Evolutionary conservation across 129 eudicot species (phyloP), one percentile per base, ranked within the genome.

Genomic region (Mikania micrantha): DNA sequence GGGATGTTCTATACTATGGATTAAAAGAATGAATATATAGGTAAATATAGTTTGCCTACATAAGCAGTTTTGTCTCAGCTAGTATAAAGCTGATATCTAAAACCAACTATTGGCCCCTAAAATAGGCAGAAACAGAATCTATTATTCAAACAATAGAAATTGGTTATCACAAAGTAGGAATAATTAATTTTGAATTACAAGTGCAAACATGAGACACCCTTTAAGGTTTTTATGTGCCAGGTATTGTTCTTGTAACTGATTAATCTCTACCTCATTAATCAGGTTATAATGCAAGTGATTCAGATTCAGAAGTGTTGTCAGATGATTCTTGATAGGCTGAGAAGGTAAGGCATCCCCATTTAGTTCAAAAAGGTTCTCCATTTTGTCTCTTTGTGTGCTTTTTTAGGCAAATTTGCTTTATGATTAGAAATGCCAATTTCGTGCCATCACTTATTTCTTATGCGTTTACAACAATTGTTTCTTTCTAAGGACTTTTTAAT

Each of bases 251-350:
- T 59, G 44, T 49, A 13, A 35, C 65, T 60, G 13, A 72, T 12
- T 36, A 5, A 44, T 16, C 42, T 42, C 35, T 57, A 42, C 9
- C 7, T 75, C 49, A 21, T 3, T 49, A 67, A 27, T 48, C 81
- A 90, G 97, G 97, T 74, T 90, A 86, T 76, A 86, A 90, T 68
- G 88, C 95, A 40, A 86, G 95, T 54, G 95, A 90, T 78, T 90
- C 97, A 12, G 97, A 90, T 75, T 90, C 95, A 22, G 95, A 90
- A 44, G 90, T 84, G 72, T 15, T 64, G 78, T 67, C 35, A 32
- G 88, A 47, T 64, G 86, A 80, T 21, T 82, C 91, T 69, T 88
- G 84, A 85, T 80, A 61, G 31, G 29, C 61, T 31, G 48, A 70
- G 45, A 11, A 76, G 80, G 80, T 76, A 76, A 68, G 25, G 7